Evolutionary conservation across 495 filamentous ascomycete genomes (phyloP).

Genomic region (Penicillium psychrofluorescens): DNA sequence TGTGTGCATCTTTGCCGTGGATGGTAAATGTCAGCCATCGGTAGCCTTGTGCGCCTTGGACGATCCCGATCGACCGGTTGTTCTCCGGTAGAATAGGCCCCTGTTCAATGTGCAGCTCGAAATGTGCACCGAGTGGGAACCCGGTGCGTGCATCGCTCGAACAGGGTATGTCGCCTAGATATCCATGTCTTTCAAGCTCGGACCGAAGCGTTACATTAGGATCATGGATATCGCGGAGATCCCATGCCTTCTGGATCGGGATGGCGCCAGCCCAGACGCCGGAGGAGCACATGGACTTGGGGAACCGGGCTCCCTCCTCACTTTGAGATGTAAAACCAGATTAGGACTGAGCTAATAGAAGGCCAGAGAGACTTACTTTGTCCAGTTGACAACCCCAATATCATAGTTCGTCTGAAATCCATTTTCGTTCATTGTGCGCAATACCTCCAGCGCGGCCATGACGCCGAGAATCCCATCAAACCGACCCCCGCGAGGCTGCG

Average conservation of each 20-base stretch:
- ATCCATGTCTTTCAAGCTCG: conserved; percentile 62
- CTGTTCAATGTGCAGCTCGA: conserved; percentile 78
- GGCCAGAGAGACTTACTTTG: conserved; percentile 36
- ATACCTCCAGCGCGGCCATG: conserved; percentile 59
- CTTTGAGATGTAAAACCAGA: conserved; percentile 8
- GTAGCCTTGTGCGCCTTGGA: conserved; percentile 55
- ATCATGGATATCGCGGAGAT: conserved; percentile 41
- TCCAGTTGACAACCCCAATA: conserved; percentile 69
- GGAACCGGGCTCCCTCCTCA: conserved; percentile 74
- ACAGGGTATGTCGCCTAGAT: conserved; percentile 44
- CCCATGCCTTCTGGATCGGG: conserved; percentile 52
- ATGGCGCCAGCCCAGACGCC: conserved; percentile 67
- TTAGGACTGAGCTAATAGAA: conserved; percentile 10
- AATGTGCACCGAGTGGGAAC: conserved; percentile 57
- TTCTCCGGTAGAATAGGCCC: conserved; percentile 57
- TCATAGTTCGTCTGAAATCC: conserved; percentile 55
- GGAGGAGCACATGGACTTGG: conserved; percentile 65
- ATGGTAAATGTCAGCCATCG: conserved; percentile 59
- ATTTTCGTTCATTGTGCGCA: conserved; percentile 58
- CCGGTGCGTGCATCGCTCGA: conserved; percentile 27
- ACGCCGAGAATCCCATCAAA: conserved; percentile 69
- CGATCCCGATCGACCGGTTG: conserved; percentile 54
- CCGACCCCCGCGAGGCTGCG: conserved; percentile 66
- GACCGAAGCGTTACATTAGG: conserved; percentile 44
- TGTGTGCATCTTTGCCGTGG: conserved; percentile 58